phyloP scores from a whole-genome alignment of 2,329 filamentous ascomycete genomes.

The Apiospora phragmitis region DNA sequence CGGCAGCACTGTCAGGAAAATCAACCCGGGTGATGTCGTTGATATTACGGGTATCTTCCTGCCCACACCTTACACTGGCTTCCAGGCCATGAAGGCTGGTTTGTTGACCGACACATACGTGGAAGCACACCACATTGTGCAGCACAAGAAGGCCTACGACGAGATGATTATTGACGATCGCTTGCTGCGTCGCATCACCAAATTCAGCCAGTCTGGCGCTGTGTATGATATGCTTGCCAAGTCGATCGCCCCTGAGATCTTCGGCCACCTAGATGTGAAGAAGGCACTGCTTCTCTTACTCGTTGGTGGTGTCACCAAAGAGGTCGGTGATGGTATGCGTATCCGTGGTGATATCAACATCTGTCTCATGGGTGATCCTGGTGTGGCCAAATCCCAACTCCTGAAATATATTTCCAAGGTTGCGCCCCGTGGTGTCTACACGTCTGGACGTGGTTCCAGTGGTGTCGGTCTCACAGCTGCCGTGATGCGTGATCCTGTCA shows the following conservation, averaged over 20 bases:
- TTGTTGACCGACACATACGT: slow-evolving; percentile 97
- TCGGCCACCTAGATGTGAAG: slow-evolving; percentile 94
- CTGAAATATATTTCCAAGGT: slow-evolving; percentile 99
- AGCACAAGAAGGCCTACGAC: slow-evolving; percentile 98
- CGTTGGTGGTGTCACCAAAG: slow-evolving; percentile 93
- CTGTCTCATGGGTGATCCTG: slow-evolving; percentile 97
- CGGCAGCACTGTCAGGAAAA: slow-evolving; percentile 78
- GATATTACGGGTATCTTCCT: slow-evolving; percentile 95
- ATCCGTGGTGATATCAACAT: slow-evolving; percentile 99
- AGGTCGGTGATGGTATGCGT: slow-evolving; percentile 97
- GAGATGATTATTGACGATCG: slow-evolving; percentile 82
- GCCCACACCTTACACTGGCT: slow-evolving; percentile 97
- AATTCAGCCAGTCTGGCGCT: slow-evolving; percentile 81
- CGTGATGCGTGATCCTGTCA: slow-evolving; percentile 82
- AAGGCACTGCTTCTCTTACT: slow-evolving; percentile 94
- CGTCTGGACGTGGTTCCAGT: slow-evolving; percentile 77
- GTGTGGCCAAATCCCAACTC: slow-evolving; percentile 98
- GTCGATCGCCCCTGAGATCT: slow-evolving; percentile 97
- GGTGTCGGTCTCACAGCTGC: slow-evolving; percentile 81
- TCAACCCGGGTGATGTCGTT: slow-evolving; percentile 92
- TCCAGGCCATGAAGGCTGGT: slow-evolving; percentile 93
- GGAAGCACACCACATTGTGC: slow-evolving; percentile 88
- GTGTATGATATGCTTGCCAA: slow-evolving; percentile 95
- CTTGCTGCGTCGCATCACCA: slow-evolving; percentile 80
- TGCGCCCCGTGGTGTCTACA: slow-evolving; percentile 87